These are phyloP conservation scores for Isabelozyma pseudorhagii DNA, from an alignment of 805 yeast species.

Conservation along the genomic window DNA sequence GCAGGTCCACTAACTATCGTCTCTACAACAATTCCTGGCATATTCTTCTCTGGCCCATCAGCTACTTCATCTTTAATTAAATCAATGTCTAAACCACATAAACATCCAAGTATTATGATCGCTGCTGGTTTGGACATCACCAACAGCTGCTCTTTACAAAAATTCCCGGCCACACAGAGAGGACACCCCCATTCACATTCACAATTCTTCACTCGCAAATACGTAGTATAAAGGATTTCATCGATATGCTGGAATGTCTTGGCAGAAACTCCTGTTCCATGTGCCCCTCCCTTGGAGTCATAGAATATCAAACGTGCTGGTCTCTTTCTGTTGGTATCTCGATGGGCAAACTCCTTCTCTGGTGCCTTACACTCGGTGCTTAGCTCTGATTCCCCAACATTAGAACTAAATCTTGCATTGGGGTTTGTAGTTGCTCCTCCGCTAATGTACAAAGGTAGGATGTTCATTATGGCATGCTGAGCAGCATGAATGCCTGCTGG, in stretches of 20 bases:
- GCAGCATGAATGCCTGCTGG: conserved; percentile 98
- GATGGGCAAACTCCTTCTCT: conserved; percentile 84
- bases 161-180: conserved; percentile 77
- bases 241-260: conserved; percentile 80
- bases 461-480: conserved; percentile 82
- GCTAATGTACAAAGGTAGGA: conserved; percentile 69
- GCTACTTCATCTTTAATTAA: conserved; percentile 42
- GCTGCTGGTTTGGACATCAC: conserved; percentile 91
- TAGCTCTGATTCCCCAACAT: conserved; percentile 52
- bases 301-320: conserved; percentile 86
- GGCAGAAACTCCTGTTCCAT: conserved; percentile 75
- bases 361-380: conserved; percentile 97
- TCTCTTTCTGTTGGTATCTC: conserved; percentile 67
- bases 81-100: conserved; percentile 55
- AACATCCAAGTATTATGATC: conserved; percentile 56
- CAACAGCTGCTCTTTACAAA: conserved; percentile 75
- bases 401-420: conserved; percentile 25
- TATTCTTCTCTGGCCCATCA: conserved; percentile 73
- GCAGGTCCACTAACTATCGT: conserved; percentile 57
- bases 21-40: conserved; percentile 68
- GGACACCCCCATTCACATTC: conserved; percentile 78
- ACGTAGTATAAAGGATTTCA: conserved; percentile 58
- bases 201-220: conserved; percentile 60
- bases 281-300: conserved; percentile 78
- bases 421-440: conserved; percentile 56